These are phyloP conservation scores for Ophiostoma montium DNA, from an alignment of 2,329 filamentous ascomycete species.

Conservation along the genomic window DNA sequence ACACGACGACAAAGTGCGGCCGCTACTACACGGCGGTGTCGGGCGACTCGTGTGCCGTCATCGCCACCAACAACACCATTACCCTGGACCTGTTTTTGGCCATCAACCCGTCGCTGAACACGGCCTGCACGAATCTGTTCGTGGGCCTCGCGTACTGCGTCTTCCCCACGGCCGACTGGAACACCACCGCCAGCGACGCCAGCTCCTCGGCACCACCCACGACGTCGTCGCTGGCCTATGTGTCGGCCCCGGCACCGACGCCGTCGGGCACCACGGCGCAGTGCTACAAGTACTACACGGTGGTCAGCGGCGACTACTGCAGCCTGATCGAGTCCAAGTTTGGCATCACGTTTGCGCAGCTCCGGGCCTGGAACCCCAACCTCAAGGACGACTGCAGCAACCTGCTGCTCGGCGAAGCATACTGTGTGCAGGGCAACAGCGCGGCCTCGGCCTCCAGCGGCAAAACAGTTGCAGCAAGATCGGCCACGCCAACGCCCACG, in stretches of 20 bases:
- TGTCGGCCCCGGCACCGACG: background rate
- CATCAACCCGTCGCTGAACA: slow-evolving; percentile 2
- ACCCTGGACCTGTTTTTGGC: background rate
- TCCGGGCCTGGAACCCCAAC: slow-evolving; percentile 4
- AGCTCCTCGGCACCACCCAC: background rate
- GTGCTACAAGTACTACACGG: slow-evolving; percentile 6
- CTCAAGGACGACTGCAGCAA: background rate
- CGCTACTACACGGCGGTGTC: background rate
- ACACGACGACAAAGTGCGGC: background rate
- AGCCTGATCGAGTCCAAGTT: background rate
- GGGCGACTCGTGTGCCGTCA: slow-evolving; percentile 2
- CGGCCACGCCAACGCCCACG: too few species aligned
- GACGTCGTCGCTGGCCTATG: background rate
- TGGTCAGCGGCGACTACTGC: slow-evolving; percentile 6
- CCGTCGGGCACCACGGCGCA: background rate
- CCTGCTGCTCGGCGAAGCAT: background rate
- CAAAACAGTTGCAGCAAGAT: too few species aligned
- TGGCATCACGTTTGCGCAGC: background rate
- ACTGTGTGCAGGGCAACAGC: background rate
- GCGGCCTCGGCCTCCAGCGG: too few species aligned
- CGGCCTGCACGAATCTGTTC: slow-evolving; percentile 2
- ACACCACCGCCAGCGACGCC: background rate
- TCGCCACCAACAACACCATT: background rate
- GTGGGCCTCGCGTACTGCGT: slow-evolving; percentile 2
- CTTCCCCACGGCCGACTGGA: background rate